phyloP scores from a whole-genome alignment of 768 basidiomycete species.

The Tulasnella sp. region DNA sequence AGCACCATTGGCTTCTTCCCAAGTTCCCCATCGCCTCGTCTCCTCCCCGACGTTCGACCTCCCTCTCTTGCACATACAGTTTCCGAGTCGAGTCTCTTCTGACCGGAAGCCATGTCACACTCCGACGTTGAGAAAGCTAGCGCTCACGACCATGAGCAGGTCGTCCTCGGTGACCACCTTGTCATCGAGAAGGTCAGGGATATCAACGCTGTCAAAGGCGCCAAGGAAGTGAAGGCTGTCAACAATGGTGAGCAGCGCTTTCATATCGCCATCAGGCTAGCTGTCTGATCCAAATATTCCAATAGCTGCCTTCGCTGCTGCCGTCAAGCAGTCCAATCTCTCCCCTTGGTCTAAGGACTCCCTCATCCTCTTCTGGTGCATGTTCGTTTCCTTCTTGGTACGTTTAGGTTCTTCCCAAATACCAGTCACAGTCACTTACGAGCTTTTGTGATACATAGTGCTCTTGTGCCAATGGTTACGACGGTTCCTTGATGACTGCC shows the following conservation, averaged over 20 bases:
- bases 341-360: constrained; percentile 22
- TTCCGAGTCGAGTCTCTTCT: not conserved
- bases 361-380: constrained; percentile 19
- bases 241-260: not conserved
- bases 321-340: constrained; percentile 16
- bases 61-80: not conserved
- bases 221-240: not conserved
- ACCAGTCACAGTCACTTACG: not conserved
- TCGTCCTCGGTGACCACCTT: constrained; percentile 1
- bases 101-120: constrained; percentile 1
- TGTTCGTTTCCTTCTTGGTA: constrained; percentile 21
- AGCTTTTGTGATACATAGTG: constrained; percentile 5
- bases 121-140: constrained; percentile 10
- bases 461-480: constrained; percentile 23
- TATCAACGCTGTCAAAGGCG: not conserved
- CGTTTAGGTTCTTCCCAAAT: not conserved
- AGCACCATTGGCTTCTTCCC: not conserved
- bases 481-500: constrained; percentile 16
- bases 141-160: not conserved
- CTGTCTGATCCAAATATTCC: not conserved
- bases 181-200: constrained; percentile 3
- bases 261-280: not conserved
- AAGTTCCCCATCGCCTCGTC: not conserved
- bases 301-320: constrained; percentile 27
- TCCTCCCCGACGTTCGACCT: not conserved